Base-by-base conservation (phyloP, 2,329 filamentous ascomycete genomes). In the Colletotrichum orbiculare region DNA sequence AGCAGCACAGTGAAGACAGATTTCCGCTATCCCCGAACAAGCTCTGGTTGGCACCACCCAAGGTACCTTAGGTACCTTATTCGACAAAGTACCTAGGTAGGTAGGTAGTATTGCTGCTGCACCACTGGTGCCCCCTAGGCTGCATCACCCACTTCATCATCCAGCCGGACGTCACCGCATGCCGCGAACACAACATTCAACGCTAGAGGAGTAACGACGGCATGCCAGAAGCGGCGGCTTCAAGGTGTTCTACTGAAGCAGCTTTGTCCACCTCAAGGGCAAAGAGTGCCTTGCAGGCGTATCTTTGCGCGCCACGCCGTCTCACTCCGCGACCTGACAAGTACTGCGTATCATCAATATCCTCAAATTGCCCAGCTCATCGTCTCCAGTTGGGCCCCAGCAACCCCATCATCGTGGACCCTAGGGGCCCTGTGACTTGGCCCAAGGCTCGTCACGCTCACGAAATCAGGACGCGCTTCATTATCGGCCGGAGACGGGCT, bases 361-460 rank as follows among this genome's bases (percentile, higher is more conserved):
- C 12, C 11, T n/a, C n/a, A 42, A 46, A 34, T 17, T 12, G 12
- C 53, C 10, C 41, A 13, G 13, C 3, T 15, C n/a, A 35, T 10
- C n/a, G 25, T 33, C 54, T 25, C 4, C 25, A 25, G 25, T 25
- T 25, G 25, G 25, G 4, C 25, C 54, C 54, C 54, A 57, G 43
- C 41, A 46, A 12, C 49, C 42, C 35, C 39, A n/a, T 25, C 9
- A 15, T 55, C 37, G 46, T 56, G 39, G 49, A 38, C 38, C 35
- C 39, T 25, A 43, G 34, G 41, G 46, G 15, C 35, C 57, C 61
- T 25, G 41, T 53, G 41, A 62, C 62, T 56, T 56, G 47, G 52
- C 53, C 52, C 58, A 42, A 38, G 58, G 35, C 50, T 56, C 48
- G 63, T 66, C 63, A 63, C 63, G 63, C 59, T 63, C 58, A 49